A percentile compares a stretch with the other conserved stretches of the same genome.
These are phyloP conservation scores for Vigna angularis DNA, from an alignment of 306 rosid genomes.

Conservation along the genomic window DNA sequence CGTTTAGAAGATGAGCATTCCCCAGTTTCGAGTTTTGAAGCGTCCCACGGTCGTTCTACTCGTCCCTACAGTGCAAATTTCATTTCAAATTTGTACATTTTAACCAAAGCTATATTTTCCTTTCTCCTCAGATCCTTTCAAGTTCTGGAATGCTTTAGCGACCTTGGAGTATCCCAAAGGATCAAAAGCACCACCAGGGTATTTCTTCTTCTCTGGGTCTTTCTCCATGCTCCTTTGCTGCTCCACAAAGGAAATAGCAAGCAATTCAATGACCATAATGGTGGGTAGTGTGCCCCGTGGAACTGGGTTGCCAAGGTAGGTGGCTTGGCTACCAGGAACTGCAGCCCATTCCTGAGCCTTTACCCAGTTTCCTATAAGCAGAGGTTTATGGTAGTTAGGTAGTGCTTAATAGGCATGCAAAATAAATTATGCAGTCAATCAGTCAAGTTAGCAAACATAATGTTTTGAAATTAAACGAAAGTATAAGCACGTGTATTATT, in stretches of 20 bases:
- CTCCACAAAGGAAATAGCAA: slow-evolving; percentile 89
- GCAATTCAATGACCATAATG: slow-evolving; percentile 85
- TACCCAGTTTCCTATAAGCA: slow-evolving; percentile 78
- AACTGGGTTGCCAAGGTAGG: slow-evolving; percentile 94
- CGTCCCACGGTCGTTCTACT: background rate
- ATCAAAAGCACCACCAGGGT: slow-evolving; percentile 98
- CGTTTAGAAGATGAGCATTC: slow-evolving; percentile 9
- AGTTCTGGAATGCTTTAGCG: slow-evolving; percentile 66
- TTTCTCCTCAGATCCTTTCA: background rate
- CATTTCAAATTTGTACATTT: background rate
- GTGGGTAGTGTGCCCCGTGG: slow-evolving; percentile 99
- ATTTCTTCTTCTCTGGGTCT: slow-evolving; percentile 93
- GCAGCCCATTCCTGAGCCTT: slow-evolving; percentile 99
- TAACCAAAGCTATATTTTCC: background rate
- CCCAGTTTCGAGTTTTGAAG: background rate
- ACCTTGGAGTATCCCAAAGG: slow-evolving; percentile 99
- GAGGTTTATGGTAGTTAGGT: too few species aligned
- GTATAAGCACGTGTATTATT: background rate
- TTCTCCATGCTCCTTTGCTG: slow-evolving; percentile 99
- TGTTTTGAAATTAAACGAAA: background rate
- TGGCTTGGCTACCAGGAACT: slow-evolving; percentile 91
- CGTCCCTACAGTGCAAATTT: background rate
- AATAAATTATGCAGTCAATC: too few species aligned
- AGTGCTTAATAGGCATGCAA: too few species aligned
- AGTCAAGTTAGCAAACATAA: slow-evolving; percentile 13